A percentile compares a stretch with the other conserved stretches of the same genome.
Evolutionary conservation across 163 green algal species (phyloP).

Genomic region (Dunaliella salina): DNA sequence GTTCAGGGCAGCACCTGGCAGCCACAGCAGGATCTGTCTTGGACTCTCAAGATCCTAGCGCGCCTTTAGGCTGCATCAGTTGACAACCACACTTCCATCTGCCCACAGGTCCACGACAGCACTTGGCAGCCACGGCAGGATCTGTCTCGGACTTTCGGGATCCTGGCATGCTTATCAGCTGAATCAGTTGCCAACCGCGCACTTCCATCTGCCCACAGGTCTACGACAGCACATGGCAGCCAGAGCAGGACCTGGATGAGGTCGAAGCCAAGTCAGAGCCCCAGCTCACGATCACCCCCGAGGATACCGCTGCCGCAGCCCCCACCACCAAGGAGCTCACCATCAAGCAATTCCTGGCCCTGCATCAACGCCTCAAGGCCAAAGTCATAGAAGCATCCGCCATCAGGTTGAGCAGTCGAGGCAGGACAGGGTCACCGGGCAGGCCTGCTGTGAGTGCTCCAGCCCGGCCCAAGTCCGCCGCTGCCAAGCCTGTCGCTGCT

Average conservation of each 20-base stretch:
- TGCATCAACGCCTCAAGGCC: slow-evolving; percentile 16
- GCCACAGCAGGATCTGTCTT: neutral
- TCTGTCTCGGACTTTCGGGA: no score
- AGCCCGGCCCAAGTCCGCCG: no score
- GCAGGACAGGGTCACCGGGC: no score
- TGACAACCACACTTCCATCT: no score
- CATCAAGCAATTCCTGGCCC: slow-evolving; percentile 32
- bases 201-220: neutral
- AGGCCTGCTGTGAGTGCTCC: no score
- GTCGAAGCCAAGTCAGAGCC: neutral
- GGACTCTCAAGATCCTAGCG: no score
- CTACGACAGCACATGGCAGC: slow-evolving; percentile 10
- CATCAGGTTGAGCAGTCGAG: neutral
- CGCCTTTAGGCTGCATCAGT: no score
- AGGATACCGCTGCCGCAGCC: neutral
- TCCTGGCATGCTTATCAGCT: no score
- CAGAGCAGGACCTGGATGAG: neutral
- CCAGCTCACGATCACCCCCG: neutral
- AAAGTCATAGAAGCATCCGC: slow-evolving; percentile 1
- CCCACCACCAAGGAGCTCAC: slow-evolving; percentile 23
- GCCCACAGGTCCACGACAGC: neutral
- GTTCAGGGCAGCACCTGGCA: slow-evolving; percentile 8
- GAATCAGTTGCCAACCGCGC: no score
- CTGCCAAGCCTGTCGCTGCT: no score
- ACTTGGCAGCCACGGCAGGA: neutral